phyloP scores from a whole-genome alignment of 2,329 filamentous ascomycete genomes.

The Thielaviopsis ethacetica region DNA sequence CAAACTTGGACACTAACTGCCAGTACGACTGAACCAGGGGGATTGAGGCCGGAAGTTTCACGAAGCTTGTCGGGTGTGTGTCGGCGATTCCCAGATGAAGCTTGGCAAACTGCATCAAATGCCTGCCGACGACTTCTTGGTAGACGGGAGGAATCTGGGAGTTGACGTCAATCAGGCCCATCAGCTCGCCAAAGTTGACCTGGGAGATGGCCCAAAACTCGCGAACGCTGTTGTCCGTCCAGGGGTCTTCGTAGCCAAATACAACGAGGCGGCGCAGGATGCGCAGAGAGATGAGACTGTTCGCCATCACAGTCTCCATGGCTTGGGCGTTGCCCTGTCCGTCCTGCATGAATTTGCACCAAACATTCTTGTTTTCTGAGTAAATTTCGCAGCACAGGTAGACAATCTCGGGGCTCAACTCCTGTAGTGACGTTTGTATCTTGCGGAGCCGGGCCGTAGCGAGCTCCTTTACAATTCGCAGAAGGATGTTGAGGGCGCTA shows the following conservation, averaged over 20 bases:
- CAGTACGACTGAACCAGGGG: constrained; percentile 71
- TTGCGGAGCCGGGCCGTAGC: constrained; percentile 61
- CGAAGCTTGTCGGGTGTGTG: constrained; percentile 66
- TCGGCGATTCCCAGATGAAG: constrained; percentile 77
- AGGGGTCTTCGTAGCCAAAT: constrained; percentile 69
- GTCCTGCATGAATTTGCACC: constrained; percentile 45
- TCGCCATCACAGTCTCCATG: constrained; percentile 49
- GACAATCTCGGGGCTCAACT: constrained; percentile 69
- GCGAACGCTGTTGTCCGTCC: constrained; percentile 58
- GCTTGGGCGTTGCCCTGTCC: constrained; percentile 41
- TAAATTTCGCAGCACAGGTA: constrained; percentile 67
- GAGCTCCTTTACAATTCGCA: constrained; percentile 83
- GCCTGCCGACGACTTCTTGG: constrained; percentile 57
- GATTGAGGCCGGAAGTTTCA: constrained; percentile 63
- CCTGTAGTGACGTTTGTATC: constrained; percentile 61
- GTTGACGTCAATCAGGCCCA: constrained; percentile 43
- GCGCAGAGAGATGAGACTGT: constrained; percentile 66
- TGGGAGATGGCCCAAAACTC: constrained; percentile 70
- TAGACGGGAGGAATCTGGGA: constrained; percentile 35
- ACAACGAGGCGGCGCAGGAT: constrained; percentile 64
- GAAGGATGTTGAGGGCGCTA: constrained; percentile 57
- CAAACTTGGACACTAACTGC: constrained; percentile 61
- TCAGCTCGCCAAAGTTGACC: constrained; percentile 60
- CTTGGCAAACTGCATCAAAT: constrained; percentile 80
- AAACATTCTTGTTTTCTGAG: constrained; percentile 50